These are phyloP conservation scores for Rhododendron griersonianum DNA, from an alignment of 148 eudicot species.

Conservation along the genomic window DNA sequence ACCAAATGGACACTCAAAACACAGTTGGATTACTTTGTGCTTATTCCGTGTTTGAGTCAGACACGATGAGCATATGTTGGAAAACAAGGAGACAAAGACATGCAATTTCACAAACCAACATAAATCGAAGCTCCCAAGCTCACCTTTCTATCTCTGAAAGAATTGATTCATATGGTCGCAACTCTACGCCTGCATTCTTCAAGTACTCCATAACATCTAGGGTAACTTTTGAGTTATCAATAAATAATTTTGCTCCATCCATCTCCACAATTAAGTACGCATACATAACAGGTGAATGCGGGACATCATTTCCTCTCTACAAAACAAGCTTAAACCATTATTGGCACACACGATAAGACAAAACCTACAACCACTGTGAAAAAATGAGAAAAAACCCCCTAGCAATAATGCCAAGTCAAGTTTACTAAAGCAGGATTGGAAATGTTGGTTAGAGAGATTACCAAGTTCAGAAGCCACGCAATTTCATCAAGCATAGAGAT, in stretches of 20 bases:
- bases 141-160: slow-evolving; percentile 76
- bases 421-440: background rate
- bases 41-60: background rate
- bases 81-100: background rate
- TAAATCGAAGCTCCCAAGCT: slow-evolving; percentile 13
- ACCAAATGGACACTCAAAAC: background rate
- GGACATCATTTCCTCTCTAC: slow-evolving; percentile 94
- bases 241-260: slow-evolving; percentile 62
- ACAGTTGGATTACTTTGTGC: background rate
- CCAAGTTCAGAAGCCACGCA: slow-evolving; percentile 96
- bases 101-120: background rate
- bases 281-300: slow-evolving; percentile 92
- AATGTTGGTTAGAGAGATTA: slow-evolving; percentile 21
- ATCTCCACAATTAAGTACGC: slow-evolving; percentile 81
- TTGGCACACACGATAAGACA: slow-evolving; percentile 9
- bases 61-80: background rate
- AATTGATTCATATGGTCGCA: slow-evolving; percentile 77
- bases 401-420: background rate
- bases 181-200: slow-evolving; percentile 60
- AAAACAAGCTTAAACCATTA: slow-evolving; percentile 11
- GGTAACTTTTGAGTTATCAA: slow-evolving; percentile 67
- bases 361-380: background rate
- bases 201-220: slow-evolving; percentile 73
- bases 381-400: background rate
- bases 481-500: slow-evolving; percentile 91